Percentiles rank a stretch among this genome's conserved stretches.
Evolutionary conservation across 345 rosid species (phyloP).

Genomic region (Nephelium lappaceum): DNA sequence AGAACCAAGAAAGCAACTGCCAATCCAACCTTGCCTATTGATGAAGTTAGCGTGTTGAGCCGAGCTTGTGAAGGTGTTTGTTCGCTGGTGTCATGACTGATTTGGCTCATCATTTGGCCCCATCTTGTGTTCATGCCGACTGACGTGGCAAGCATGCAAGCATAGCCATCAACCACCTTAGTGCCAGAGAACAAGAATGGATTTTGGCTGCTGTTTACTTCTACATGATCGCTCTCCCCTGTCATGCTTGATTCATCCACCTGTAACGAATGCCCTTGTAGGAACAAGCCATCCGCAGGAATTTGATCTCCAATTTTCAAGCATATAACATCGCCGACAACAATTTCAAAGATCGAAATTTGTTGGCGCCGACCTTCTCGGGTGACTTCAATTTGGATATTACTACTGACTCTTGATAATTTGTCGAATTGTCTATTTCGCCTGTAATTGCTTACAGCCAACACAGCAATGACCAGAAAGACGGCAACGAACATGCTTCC

Average conservation of each 20-base stretch:
- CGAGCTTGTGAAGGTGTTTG: conserved; percentile 43
- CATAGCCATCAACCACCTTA: conserved; percentile 30
- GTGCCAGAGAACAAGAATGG: conserved; percentile 40
- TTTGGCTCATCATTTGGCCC: conserved; percentile 46
- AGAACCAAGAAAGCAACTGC: conserved; percentile 40
- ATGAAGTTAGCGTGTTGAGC: conserved; percentile 41
- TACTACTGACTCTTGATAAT: conserved; percentile 17
- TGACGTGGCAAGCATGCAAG: conserved; percentile 41
- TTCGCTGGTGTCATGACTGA: conserved; percentile 22
- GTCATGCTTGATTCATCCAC: conserved; percentile 37
- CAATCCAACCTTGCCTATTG: conserved; percentile 38
- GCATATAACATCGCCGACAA: conserved; percentile 37
- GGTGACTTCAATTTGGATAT: conserved; percentile 22
- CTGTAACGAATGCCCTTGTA: conserved; percentile 20
- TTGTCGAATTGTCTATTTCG: conserved; percentile 27
- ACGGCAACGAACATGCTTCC: conserved; percentile 33
- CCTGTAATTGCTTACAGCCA: conserved; percentile 26
- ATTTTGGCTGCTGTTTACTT: not conserved
- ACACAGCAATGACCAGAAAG: conserved; percentile 23
- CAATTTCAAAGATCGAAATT: conserved; percentile 28
- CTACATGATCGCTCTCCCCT: conserved; percentile 25
- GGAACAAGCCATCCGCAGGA: conserved; percentile 41
- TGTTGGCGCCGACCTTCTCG: conserved; percentile 18
- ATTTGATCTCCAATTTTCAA: conserved; percentile 38
- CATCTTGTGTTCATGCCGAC: conserved; percentile 48